A percentile compares a stretch with the other conserved stretches of the same genome.
These are phyloP conservation scores for Vitis rotundifolia DNA, from an alignment of 164 flowering plant species.

Conservation along the genomic window DNA sequence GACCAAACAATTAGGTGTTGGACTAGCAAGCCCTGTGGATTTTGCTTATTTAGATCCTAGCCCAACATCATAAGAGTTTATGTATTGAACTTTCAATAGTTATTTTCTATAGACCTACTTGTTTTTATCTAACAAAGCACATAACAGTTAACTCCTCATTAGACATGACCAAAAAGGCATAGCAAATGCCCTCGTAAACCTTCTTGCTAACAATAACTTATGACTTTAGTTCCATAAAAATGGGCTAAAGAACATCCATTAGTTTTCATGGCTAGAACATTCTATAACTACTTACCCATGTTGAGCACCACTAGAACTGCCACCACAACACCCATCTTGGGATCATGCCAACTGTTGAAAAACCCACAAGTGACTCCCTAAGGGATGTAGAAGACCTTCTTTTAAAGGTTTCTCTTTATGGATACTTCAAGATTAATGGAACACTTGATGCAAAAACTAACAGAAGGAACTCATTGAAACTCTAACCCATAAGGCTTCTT, in stretches of 20 bases:
- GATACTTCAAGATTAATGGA: constrained; percentile 56
- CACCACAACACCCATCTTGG: constrained; percentile 61
- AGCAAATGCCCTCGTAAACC: constrained; percentile 76
- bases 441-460: constrained; percentile 40
- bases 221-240: constrained; percentile 71
- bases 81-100: too few species aligned
- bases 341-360: constrained; percentile 46
- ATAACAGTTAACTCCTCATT: constrained; percentile 63
- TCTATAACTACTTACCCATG: constrained; percentile 65
- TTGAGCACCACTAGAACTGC: constrained; percentile 61
- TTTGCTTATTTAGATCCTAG: too few species aligned
- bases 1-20: too few species aligned
- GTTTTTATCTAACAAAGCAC: constrained; percentile 36
- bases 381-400: constrained; percentile 77
- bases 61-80: too few species aligned
- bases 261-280: constrained; percentile 86
- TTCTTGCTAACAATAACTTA: constrained; percentile 63
- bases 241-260: constrained; percentile 70
- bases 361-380: constrained; percentile 79
- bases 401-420: constrained; percentile 64
- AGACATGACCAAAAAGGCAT: constrained; percentile 71
- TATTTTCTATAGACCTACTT: background rate
- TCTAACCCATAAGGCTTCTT: constrained; percentile 27
- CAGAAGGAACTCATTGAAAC: constrained; percentile 65
- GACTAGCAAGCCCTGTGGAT: too few species aligned